Percentiles rank a stretch among this genome's conserved stretches.
These are phyloP conservation scores for Tuber aestivum DNA, from an alignment of 495 filamentous ascomycete genomes.

Conservation along the genomic window DNA sequence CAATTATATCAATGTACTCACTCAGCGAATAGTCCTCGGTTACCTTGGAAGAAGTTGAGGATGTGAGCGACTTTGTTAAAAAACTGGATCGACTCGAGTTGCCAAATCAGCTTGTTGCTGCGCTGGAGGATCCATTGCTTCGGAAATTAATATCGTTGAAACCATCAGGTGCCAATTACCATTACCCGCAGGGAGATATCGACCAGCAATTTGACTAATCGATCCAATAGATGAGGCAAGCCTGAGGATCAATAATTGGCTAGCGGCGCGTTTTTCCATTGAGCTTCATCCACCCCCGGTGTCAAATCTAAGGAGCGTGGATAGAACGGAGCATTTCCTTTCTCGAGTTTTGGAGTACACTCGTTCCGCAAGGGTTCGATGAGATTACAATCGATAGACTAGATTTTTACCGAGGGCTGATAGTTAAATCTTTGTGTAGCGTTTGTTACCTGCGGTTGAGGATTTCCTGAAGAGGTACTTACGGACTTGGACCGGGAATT, in stretches of 20 bases:
- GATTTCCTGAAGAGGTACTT: conserved; percentile 60
- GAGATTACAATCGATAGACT: background rate
- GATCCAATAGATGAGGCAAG: conserved; percentile 20
- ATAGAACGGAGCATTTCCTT: conserved; percentile 46
- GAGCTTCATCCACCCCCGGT: conserved; percentile 14
- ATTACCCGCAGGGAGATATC: conserved; percentile 8
- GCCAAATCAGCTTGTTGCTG: conserved; percentile 73
- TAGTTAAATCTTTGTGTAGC: conserved; percentile 45
- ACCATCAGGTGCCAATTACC: conserved; percentile 49
- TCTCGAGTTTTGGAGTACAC: conserved; percentile 56
- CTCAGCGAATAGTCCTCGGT: conserved; percentile 50
- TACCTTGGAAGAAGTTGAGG: conserved; percentile 74
- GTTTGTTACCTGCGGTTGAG: conserved; percentile 56
- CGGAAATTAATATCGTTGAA: conserved; percentile 67
- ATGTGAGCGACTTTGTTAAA: conserved; percentile 62
- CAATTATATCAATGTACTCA: conserved; percentile 29
- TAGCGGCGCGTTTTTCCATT: conserved; percentile 44
- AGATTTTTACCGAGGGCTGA: conserved; percentile 29
- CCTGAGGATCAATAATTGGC: conserved; percentile 60
- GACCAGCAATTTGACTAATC: conserved; percentile 18
- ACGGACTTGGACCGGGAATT: conserved; percentile 60
- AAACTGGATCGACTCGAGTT: conserved; percentile 74
- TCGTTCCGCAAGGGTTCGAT: conserved; percentile 57
- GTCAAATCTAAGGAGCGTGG: conserved; percentile 14
- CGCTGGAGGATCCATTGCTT: conserved; percentile 66